Conservation (phyloP, 2,329 filamentous ascomycete genomes). For the Apiospora sp. region DNA sequence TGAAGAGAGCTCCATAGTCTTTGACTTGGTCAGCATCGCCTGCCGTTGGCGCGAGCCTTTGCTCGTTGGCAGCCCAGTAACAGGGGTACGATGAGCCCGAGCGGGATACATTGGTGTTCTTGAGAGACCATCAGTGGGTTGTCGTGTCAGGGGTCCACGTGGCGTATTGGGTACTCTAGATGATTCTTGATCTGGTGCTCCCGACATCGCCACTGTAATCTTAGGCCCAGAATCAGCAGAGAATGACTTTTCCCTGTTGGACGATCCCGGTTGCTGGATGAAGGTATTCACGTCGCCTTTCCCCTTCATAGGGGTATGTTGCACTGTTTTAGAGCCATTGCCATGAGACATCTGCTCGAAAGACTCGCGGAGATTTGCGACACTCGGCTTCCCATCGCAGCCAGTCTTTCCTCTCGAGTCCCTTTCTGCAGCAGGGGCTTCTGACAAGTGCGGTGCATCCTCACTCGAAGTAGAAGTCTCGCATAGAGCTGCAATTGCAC, state of each 20-base stretch:
- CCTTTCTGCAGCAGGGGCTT: not conserved
- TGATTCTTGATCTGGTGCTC: not conserved
- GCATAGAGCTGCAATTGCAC: not conserved
- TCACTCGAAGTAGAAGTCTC: constrained; percentile 22
- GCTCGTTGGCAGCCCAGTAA: constrained; percentile 27
- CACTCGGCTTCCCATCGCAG: constrained; percentile 38
- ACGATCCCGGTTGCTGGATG: not conserved
- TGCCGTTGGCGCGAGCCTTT: constrained; percentile 28
- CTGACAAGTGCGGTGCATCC: not conserved
- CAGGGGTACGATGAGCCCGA: constrained; percentile 14
- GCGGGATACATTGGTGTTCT: not conserved
- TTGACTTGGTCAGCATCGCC: constrained; percentile 1
- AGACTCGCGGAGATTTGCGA: constrained; percentile 45
- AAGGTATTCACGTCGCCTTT: too few relatives aligned
- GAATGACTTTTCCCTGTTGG: not conserved
- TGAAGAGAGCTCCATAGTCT: constrained; percentile 15
- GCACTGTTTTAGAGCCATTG: not conserved
- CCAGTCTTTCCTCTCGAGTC: constrained; percentile 19
- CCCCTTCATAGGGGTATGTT: not conserved
- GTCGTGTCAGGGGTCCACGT: not conserved
- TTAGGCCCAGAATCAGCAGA: not conserved
- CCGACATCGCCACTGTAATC: not conserved
- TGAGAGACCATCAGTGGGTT: constrained; percentile 23
- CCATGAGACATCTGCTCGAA: constrained; percentile 40
- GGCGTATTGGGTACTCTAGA: not conserved